These are phyloP conservation scores for Talaromyces verruculosus DNA, from an alignment of 2,329 filamentous ascomycete species.

Conservation along the genomic window DNA sequence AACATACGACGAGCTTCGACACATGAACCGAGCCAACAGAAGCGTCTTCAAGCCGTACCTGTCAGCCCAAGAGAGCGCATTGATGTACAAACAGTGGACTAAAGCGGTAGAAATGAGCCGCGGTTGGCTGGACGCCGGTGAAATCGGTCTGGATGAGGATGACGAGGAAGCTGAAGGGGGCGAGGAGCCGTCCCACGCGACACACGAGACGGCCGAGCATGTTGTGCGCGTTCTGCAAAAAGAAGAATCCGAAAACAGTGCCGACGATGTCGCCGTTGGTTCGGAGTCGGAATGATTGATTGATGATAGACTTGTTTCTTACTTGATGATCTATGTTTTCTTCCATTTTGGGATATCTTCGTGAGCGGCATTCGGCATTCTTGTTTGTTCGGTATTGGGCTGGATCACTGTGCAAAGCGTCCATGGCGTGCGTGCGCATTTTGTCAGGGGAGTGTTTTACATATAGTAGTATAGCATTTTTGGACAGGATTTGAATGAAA, in stretches of 20 bases:
- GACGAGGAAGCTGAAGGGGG: slow-evolving; percentile 20
- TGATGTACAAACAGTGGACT: slow-evolving; percentile 70
- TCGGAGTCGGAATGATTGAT: slow-evolving; percentile 16
- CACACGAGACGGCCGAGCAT: slow-evolving; percentile 8
- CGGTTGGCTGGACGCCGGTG: slow-evolving; percentile 58
- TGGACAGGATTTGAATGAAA: not conserved
- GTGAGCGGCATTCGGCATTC: slow-evolving; percentile 6
- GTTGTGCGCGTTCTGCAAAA: not conserved
- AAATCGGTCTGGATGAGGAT: slow-evolving; percentile 27
- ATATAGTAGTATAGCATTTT: slow-evolving; percentile 2
- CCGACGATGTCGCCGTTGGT: slow-evolving; percentile 16
- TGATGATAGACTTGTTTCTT: slow-evolving; percentile 1
- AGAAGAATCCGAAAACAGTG: slow-evolving; percentile 6
- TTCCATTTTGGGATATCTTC: slow-evolving; percentile 4
- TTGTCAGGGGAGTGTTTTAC: not conserved
- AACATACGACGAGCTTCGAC: slow-evolving; percentile 68
- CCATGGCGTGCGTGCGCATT: slow-evolving; percentile 1
- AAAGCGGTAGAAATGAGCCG: slow-evolving; percentile 76
- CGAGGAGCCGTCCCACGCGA: not conserved
- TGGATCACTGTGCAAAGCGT: slow-evolving; percentile 4
- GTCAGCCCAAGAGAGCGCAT: slow-evolving; percentile 56
- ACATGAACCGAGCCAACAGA: slow-evolving; percentile 69
- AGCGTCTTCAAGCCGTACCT: slow-evolving; percentile 70
- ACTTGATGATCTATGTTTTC: not conserved
- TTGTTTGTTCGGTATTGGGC: not conserved